Evolutionary conservation across 2,329 filamentous ascomycete species (phyloP).

Genomic region (Arthroderma uncinatum): DNA sequence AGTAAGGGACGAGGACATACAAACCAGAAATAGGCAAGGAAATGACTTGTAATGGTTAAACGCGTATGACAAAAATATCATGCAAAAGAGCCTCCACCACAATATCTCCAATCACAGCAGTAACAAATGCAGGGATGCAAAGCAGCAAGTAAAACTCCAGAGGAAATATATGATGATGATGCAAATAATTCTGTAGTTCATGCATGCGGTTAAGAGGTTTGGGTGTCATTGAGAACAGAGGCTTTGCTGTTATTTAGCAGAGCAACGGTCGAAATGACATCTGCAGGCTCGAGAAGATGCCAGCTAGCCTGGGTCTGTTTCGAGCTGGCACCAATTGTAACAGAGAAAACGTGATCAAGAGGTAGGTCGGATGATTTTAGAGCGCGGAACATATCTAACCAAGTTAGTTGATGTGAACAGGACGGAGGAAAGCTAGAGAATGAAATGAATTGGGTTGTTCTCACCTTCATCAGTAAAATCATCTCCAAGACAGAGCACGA

Average conservation of each 20-base stretch:
- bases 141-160: neutral
- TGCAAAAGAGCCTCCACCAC: neutral
- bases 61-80: neutral
- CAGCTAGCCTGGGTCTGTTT: constrained; percentile 85
- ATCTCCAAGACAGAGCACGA: constrained; percentile 83
- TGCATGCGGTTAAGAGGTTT: neutral
- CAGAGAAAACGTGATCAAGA: constrained; percentile 66
- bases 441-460: neutral
- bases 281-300: constrained; percentile 77
- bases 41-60: neutral
- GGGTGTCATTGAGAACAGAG: neutral
- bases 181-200: neutral
- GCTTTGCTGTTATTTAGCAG: constrained; percentile 39
- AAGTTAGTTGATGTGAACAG: constrained; percentile 11
- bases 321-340: constrained; percentile 81
- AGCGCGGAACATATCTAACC: constrained; percentile 65
- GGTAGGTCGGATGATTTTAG: constrained; percentile 49
- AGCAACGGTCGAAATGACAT: constrained; percentile 62
- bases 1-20: neutral
- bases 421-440: neutral
- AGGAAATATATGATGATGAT: neutral
- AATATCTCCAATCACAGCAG: neutral
- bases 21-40: neutral
- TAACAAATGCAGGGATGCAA: neutral
- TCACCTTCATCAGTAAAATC: constrained; percentile 93